Evolutionary conservation across 1,284 basidiomycete species (phyloP), one percentile per base, ranked within the genome.

Genomic region (Leccinum solheimii): DNA sequence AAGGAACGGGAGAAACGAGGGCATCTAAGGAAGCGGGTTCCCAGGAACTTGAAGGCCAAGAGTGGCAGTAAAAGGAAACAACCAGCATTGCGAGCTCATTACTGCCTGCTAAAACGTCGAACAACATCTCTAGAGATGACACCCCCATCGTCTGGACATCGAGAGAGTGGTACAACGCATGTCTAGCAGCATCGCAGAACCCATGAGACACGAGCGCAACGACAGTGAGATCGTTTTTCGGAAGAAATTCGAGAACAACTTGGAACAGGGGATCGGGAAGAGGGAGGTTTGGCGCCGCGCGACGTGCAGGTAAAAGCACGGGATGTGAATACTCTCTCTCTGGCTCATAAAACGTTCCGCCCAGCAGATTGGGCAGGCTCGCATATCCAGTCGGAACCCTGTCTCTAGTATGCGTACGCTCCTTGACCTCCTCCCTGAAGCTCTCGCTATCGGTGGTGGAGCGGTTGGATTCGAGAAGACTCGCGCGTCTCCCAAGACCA

Each of bases 401-500:
- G 26, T 51, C 30, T 23, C 10, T 30, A 6, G 7, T n/a, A 9
- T 14, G 50, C 16, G 26, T 14, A 6, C 43, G 59, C 3, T 58
- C 55, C 8, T 21, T 30, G 14, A 50, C 30, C 26, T 32, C 56
- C 38, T 40, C 52, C 43, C 34, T 67, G 8, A 45, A 59, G 23
- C 57, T 57, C 14, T 66, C 72, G 32, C 53, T 66, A 45, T 58
- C 59, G 3, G 51, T 19, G 23, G 57, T 3, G 6, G 71, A 65
- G 36, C 59, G 57, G 4, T 16, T 23, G 26, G 69, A 68, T 51
- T 58, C 72, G 19, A 74, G 40, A n/a, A 71, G 49, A 43, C 70
- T 75, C 3, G 72, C 72, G 7, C 74, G 69, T 52, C 74, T 61
- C 30, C 72, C 72, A 14, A 73, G 51, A 32, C 72, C 72, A 16